Evolutionary conservation across 164 flowering plant species (phyloP), one percentile per base, ranked within the genome.

Genomic region (Tinospora cordifolia): DNA sequence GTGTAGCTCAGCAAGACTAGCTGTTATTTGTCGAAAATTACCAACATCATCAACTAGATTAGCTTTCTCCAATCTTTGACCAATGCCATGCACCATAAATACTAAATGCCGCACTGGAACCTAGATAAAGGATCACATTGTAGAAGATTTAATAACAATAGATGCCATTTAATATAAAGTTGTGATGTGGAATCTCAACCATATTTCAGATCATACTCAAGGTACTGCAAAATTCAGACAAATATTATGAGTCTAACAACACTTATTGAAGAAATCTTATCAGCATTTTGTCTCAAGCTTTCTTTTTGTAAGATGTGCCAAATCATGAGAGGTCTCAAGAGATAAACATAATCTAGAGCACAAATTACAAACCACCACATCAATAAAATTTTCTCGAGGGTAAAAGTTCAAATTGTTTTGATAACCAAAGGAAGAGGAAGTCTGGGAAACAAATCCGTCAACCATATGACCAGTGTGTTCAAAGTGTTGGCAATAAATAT

Each of bases 71-170:
- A 95, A 79, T 79, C 98, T 87, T 81, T 95, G 99, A 66, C 99
- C 99, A 76, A 92, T 95, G 47, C 99, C 99, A 84, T 95, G 99
- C 73, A 95, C 97, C 98, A 95, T 92, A 80, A 95, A 95, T 57
- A 95, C 99, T 36, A 95, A 67, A 80, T 95, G 99, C 6, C 82
- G 84, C 73, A 95, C 99, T 46, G 99, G 98, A 74, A 95, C 99
- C 98, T 93, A 79, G 38, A 14, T 2, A 24, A 66, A 41, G 6
- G 58, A 54, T 54, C 60, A 54, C 19, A 54, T 9, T 3, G 9
- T 19, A 21, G 59, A 21, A 54, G 21, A 54, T 22, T 54, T n/a
- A 22, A 21, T 19, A 54, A 15, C 10, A 30, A 54, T n/a, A 54
- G 60, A n/a, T 19, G 60, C 60, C 60, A 54, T 54, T n/a, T 24